Evolutionary conservation across 305 asterid genomes (phyloP).

Genomic region (Fraxinus baroniana): DNA sequence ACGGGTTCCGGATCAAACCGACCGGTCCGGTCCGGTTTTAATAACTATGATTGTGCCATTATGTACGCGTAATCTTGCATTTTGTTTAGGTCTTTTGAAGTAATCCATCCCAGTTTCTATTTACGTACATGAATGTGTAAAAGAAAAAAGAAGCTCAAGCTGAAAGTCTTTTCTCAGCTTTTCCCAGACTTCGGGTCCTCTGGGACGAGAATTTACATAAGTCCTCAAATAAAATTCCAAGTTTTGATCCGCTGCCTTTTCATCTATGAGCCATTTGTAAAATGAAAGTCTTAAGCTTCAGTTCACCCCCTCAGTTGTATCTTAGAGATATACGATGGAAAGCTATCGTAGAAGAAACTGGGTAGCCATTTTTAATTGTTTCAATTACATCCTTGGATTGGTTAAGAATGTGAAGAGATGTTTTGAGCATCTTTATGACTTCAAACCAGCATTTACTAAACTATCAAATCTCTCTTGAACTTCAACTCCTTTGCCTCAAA

Average conservation of each 20-base stretch:
- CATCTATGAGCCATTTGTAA: conserved; percentile 67
- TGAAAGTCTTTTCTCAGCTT: conserved; percentile 49
- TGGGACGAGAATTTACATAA: conserved; percentile 54
- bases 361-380: conserved; percentile 48
- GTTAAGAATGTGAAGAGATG: conserved; percentile 61
- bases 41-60: not conserved
- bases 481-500: conserved; percentile 63
- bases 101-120: no score
- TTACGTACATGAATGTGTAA: no score
- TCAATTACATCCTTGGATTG: conserved; percentile 51
- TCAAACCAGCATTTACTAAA: conserved; percentile 58
- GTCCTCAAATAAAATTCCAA: conserved; percentile 41
- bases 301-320: conserved; percentile 55
- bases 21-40: no score
- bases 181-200: conserved; percentile 53
- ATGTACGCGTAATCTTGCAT: no score
- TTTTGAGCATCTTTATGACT: conserved; percentile 47
- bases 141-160: no score
- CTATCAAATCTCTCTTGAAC: conserved; percentile 76
- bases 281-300: conserved; percentile 52
- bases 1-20: no score
- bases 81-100: no score
- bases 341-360: conserved; percentile 40
- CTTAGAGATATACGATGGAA: conserved; percentile 50
- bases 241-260: conserved; percentile 35